phyloP scores from a whole-genome alignment of 805 yeast genomes.

The Suhomyces canberraensis region DNA sequence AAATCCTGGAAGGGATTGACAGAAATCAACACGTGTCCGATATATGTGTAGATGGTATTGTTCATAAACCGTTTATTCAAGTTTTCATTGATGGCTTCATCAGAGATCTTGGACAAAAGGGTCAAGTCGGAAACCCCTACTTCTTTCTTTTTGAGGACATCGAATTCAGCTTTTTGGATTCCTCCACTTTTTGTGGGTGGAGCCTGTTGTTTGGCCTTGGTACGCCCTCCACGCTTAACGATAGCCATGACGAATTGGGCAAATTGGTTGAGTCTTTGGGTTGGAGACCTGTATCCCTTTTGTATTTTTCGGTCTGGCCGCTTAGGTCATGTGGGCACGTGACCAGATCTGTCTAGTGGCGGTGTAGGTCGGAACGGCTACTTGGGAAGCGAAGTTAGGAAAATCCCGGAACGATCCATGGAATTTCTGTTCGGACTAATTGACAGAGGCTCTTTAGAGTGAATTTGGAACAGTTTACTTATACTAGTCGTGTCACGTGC shows the following conservation, averaged over 20 bases:
- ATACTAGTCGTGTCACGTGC: no score
- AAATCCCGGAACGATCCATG: no score
- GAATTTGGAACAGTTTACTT: no score
- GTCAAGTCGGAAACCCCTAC: constrained; percentile 98
- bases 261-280: background rate
- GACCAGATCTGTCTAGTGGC: background rate
- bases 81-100: constrained; percentile 90
- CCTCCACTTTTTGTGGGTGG: constrained; percentile 58
- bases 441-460: no score
- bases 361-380: no score
- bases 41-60: constrained; percentile 86
- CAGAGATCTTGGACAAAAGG: constrained; percentile 79
- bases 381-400: no score
- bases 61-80: constrained; percentile 84
- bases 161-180: constrained; percentile 86
- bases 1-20: constrained; percentile 95
- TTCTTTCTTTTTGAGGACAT: constrained; percentile 82
- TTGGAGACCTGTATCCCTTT: background rate
- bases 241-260: constrained; percentile 54
- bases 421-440: no score
- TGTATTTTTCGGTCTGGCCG: background rate
- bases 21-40: constrained; percentile 91
- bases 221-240: constrained; percentile 70
- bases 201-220: constrained; percentile 46
- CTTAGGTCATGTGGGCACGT: background rate